phyloP scores from a whole-genome alignment of 2,329 filamentous ascomycete species.

The Alternaria ventricosa region DNA sequence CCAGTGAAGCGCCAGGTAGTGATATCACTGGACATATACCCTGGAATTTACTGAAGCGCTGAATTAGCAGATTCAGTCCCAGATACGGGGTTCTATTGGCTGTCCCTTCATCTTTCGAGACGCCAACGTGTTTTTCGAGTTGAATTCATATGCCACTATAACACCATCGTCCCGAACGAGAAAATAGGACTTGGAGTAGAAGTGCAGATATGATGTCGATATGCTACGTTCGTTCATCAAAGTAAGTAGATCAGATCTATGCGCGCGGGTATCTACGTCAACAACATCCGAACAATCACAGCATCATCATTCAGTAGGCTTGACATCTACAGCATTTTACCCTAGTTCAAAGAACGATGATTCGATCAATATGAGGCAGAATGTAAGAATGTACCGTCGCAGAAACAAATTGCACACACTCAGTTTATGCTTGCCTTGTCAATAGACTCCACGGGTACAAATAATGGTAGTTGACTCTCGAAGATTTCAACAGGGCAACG shows the following conservation, averaged over 20 bases:
- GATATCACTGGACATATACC: conserved; percentile 30
- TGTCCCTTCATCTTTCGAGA: conserved; percentile 54
- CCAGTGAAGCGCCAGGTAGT: conserved; percentile 50
- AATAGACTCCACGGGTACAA: conserved; percentile 43
- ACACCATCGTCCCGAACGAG: conserved; percentile 48
- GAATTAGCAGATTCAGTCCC: conserved; percentile 27
- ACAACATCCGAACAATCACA: conserved; percentile 48
- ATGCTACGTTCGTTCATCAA: conserved; percentile 13
- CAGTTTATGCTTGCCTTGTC: conserved; percentile 49
- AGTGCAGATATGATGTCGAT: conserved; percentile 51
- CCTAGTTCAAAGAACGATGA: conserved; percentile 42
- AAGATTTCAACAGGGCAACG: too few relatives aligned
- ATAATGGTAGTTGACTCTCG: conserved; percentile 49
- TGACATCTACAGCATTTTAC: conserved; percentile 34
- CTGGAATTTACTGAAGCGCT: conserved; percentile 22
- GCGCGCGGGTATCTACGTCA: conserved; percentile 59
- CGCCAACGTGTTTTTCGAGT: conserved; percentile 47
- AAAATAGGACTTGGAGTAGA: conserved; percentile 53
- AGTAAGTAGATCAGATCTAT: conserved; percentile 45
- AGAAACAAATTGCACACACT: conserved; percentile 51
- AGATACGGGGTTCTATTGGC: conserved; percentile 54
- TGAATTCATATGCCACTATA: conserved; percentile 49
- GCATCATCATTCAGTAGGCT: background rate
- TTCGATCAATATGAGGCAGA: conserved; percentile 31
- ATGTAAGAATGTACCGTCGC: conserved; percentile 51